phyloP scores from a whole-genome alignment of 2,329 filamentous ascomycete genomes.

The Diaporthe sp. region DNA sequence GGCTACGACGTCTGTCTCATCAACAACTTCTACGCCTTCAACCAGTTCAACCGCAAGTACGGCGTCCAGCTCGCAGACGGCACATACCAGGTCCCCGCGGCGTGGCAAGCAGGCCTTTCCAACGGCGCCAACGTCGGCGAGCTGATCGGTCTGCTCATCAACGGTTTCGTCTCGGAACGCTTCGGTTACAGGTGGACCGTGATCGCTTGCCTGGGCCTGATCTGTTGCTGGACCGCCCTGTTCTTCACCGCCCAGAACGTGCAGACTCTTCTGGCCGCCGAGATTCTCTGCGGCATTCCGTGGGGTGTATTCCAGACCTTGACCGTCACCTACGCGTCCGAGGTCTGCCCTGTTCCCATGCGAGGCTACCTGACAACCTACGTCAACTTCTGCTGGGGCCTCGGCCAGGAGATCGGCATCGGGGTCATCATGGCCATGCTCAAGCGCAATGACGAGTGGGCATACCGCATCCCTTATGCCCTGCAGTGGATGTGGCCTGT shows the following conservation, averaged over 20 bases:
- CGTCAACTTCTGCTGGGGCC: constrained; percentile 82
- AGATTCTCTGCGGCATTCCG: constrained; percentile 74
- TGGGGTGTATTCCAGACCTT: constrained; percentile 72
- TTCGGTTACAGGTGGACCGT: constrained; percentile 78
- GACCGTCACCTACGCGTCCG: constrained; percentile 76
- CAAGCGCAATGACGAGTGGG: constrained; percentile 73
- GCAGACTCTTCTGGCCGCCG: constrained; percentile 69
- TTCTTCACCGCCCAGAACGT: constrained; percentile 76
- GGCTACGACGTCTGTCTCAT: constrained; percentile 87
- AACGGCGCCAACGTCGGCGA: constrained; percentile 70
- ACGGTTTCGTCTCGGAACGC: constrained; percentile 75
- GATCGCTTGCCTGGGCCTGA: constrained; percentile 66
- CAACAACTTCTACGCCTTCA: constrained; percentile 76
- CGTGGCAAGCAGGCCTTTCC: constrained; percentile 54
- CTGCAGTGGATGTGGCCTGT: constrained; percentile 85
- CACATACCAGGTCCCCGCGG: constrained; percentile 49
- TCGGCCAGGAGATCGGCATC: constrained; percentile 81
- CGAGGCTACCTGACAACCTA: constrained; percentile 81
- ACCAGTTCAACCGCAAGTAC: constrained; percentile 48
- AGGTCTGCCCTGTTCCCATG: constrained; percentile 80
- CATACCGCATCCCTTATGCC: constrained; percentile 77
- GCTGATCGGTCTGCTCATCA: constrained; percentile 76
- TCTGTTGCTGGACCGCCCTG: constrained; percentile 71
- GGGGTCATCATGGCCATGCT: constrained; percentile 80
- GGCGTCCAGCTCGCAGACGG: constrained; percentile 45